Conservation (phyloP, 2,329 filamentous ascomycete genomes). For the Neopestalotiopsis clavispora region DNA sequence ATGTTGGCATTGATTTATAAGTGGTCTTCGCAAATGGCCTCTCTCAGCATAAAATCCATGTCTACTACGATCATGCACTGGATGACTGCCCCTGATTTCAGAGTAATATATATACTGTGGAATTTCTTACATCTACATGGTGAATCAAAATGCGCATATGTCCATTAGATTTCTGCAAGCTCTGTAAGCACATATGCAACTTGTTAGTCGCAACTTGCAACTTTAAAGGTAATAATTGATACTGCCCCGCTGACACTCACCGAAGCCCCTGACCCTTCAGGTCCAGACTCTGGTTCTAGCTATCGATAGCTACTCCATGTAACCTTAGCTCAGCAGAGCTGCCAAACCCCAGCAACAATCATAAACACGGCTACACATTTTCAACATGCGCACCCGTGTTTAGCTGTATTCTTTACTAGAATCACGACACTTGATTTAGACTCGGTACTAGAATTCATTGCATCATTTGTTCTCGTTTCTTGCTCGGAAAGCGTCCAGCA, state of each 20-base stretch:
- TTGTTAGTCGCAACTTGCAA: no score
- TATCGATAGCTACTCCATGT: slow-evolving; percentile 4
- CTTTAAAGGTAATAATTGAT: not conserved
- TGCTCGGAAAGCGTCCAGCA: not conserved
- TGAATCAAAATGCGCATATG: no score
- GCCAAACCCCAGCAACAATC: not conserved
- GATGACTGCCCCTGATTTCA: no score
- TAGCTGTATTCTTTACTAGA: not conserved
- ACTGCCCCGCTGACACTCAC: not conserved
- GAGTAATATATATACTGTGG: no score
- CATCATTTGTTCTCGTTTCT: not conserved
- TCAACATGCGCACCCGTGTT: not conserved
- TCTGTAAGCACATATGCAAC: no score
- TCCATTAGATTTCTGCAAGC: no score
- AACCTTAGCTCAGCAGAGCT: not conserved
- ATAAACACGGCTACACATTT: not conserved
- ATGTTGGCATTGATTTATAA: not conserved
- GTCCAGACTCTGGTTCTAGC: not conserved
- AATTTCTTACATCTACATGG: no score
- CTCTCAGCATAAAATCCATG: no score
- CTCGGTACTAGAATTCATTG: not conserved
- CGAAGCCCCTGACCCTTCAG: not conserved
- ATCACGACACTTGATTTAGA: not conserved
- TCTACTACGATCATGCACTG: no score
- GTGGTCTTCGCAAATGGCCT: not conserved